Base-by-base conservation (phyloP, 2,329 filamentous ascomycete species). In the Cytospora paraplurivora region DNA sequence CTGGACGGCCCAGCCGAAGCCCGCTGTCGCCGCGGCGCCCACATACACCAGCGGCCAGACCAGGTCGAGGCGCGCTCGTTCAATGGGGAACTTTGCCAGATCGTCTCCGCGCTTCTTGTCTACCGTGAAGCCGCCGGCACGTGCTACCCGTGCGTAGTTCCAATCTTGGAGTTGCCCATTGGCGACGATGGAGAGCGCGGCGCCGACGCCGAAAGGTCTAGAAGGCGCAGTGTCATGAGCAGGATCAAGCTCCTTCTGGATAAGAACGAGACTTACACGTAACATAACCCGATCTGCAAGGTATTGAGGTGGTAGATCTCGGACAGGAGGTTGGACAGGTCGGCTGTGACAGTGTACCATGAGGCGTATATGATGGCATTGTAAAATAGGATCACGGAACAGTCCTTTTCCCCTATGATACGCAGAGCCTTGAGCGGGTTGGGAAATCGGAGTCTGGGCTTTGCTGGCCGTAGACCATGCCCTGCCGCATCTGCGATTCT, bases 141-240 rank as follows among this genome's bases (percentile, higher is more conserved):
- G 49, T 84, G 77, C 11, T 85, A 27, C 27, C 4, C 27, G 80
- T 0, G 78, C 76, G 69, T 86, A 90, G 70, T 88, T 86, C 76
- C 80, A 82, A 72, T 90, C 86, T 7, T 89, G 76, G 4, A 88
- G 68, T 50, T 78, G 77, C 13, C 87, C 84, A 0, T 75, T 72
- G 1, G 73, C 66, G 17, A 75, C 56, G 2, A 75, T 71, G 5
- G 76, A 75, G 1, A 76, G n/a, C 17, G 76, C 71, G 34, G 74
- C 75, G 3, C 77, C 78, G 7, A 69, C 65, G 2, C 74, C 73
- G 63, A 75, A 75, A 8, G 78, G 77, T 10, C 27, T 27, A 27
- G 27, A 4, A 27, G 27, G 27, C 27, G 27, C 27, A 4, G 27
- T 27, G 27, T 27, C 27, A 27, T 27, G 27, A 27, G 27, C 2